Percentiles rank a stretch among this genome's conserved stretches.
Conservation (phyloP, 176 grass and related monocot species). For the Bolboschoenus planiculmis region DNA sequence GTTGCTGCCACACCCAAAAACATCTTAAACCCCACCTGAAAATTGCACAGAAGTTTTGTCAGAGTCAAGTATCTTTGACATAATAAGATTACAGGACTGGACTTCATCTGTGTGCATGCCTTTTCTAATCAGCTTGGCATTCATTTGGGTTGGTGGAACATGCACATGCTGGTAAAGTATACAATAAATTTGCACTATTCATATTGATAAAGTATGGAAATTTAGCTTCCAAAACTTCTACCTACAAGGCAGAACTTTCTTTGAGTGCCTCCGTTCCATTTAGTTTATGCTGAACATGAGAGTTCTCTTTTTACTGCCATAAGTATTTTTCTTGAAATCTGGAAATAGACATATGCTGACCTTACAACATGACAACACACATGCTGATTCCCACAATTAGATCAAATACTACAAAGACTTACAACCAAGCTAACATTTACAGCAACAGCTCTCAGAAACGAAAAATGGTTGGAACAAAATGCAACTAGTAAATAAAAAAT, state of each 20-base stretch:
- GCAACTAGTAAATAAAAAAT: neutral
- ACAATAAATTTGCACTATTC: conserved; percentile 8
- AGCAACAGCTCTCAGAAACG: neutral
- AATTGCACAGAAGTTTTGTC: neutral
- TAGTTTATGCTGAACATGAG: neutral
- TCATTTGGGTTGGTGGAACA: neutral
- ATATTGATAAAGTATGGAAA: neutral
- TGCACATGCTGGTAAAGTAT: neutral
- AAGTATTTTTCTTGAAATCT: neutral
- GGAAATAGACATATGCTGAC: neutral
- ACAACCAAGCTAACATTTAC: neutral
- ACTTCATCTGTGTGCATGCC: neutral
- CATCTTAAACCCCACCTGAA: conserved; percentile 99
- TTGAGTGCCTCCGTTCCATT: neutral
- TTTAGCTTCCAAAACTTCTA: neutral
- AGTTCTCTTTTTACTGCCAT: neutral
- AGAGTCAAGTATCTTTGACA: neutral
- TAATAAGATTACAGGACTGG: neutral
- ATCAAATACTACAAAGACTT: too few species aligned
- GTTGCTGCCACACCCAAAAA: conserved; percentile 87
- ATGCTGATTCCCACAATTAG: neutral
- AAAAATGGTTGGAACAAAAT: neutral
- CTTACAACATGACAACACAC: neutral
- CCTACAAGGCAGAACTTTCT: too few species aligned
- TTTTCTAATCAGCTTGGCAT: neutral